Evolutionary conservation across 176 grass and related monocot species (phyloP), one percentile per base, ranked within the genome.

Genomic region (Eleusine indica): DNA sequence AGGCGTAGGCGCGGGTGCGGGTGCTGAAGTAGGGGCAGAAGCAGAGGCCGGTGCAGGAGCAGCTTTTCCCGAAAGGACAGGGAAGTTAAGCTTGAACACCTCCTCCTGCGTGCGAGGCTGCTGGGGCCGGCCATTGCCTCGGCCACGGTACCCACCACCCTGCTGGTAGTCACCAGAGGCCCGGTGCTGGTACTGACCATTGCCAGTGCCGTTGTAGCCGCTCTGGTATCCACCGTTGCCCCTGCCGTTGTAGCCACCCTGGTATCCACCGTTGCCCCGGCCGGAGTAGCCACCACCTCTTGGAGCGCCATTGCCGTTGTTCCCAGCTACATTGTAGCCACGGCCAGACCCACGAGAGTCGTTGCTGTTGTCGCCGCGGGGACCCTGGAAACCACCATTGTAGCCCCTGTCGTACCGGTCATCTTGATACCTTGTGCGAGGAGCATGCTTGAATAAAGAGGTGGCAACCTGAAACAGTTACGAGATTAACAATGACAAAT

Each of bases 311-410:
- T 37, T 83, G 80, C 46, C 74, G 1, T 73, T 67, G 68, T 21
- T 65, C 15, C 0, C 49, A 47, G 9, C 54, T 22, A 43, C n/a
- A 12, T n/a, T 29, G n/a, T 70, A 22, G 0, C 64, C 72, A 22
- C 1, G 17, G 6, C 61, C 60, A 40, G 39, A 66, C 38, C 9
- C 53, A 21, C 43, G 76, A 5, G 62, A 22, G 1, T 79, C 87
- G 4, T 7, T 25, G 28, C 58, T 35, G 81, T 61, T 76, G 82
- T 75, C 70, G 2, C 42, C 69, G 9, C 51, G 56, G 19, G 9
- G 19, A n/a, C 46, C 66, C n/a, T 47, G 75, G 66, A 64, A 87
- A 58, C 51, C 14, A 25, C 79, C 65, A 30, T 82, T 71, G 43
- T 47, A 60, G 15, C 51, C 69, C 48, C 25, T 17, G 7, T 18